Conservation (phyloP, 2,329 filamentous ascomycete genomes). For the Botrytis porri region DNA sequence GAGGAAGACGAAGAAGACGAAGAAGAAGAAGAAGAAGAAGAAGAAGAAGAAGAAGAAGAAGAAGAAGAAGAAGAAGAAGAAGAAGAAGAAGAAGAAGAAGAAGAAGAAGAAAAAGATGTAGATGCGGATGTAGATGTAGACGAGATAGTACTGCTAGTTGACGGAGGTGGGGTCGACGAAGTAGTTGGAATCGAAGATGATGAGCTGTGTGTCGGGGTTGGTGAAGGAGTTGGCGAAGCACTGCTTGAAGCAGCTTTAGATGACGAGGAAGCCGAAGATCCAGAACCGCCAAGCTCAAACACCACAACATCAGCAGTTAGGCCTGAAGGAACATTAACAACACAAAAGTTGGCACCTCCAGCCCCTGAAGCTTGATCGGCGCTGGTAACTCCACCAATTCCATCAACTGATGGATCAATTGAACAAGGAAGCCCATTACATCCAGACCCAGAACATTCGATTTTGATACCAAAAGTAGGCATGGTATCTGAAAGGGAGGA, state of each 20-base stretch:
- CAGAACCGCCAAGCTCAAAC: conserved; percentile 41
- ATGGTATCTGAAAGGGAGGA: conserved; percentile 50
- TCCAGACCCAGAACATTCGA: conserved; percentile 62
- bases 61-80: conserved; percentile 24
- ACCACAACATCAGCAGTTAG: conserved; percentile 65
- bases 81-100: conserved; percentile 26
- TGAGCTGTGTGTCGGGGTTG: conserved; percentile 28
- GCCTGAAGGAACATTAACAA: conserved; percentile 70
- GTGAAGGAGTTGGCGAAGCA: conserved; percentile 24
- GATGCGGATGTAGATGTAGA: conserved; percentile 26
- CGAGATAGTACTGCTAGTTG: conserved; percentile 18
- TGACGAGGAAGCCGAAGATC: conserved; percentile 24
- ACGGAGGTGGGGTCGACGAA: conserved; percentile 27
- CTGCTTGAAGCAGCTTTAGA: conserved; percentile 17
- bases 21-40: conserved; percentile 5
- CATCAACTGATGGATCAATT: conserved; percentile 59
- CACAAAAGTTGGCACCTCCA: conserved; percentile 68
- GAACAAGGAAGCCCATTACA: conserved; percentile 75
- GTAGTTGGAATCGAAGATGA: conserved; percentile 24
- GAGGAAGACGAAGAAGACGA: conserved; percentile 7
- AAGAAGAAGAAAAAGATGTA: conserved; percentile 14
- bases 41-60: conserved; percentile 20
- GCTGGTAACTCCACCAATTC: conserved; percentile 58
- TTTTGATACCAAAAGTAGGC: conserved; percentile 65
- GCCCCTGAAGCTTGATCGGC: conserved; percentile 56